A percentile compares a stretch with the other conserved stretches of the same genome.
These are phyloP conservation scores for Pythium sukuiense DNA, from an alignment of 352 stramenopile genomes.

Conservation along the genomic window DNA sequence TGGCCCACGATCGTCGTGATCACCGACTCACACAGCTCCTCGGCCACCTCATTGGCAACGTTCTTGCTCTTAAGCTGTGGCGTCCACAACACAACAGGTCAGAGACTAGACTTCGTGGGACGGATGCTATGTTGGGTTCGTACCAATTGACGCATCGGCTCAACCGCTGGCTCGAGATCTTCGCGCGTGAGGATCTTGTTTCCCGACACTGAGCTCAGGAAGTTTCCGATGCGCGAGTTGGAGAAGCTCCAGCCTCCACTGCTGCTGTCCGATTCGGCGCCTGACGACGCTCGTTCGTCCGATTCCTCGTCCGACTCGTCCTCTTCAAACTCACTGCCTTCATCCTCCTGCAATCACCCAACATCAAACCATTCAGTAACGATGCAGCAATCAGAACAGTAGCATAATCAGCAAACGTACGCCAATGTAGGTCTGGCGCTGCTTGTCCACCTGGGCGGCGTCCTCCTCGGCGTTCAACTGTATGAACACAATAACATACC, in stretches of 20 bases:
- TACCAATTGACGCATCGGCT: conserved; percentile 93
- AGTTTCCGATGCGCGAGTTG: conserved; percentile 77
- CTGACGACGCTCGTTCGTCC: conserved; percentile 43
- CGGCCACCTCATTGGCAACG: conserved; percentile 94
- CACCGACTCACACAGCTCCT: conserved; percentile 95
- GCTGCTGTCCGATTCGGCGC: conserved; percentile 65
- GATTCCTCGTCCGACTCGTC: conserved; percentile 75
- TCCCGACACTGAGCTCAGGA: conserved; percentile 80
- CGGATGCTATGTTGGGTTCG: neutral
- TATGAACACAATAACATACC: neutral
- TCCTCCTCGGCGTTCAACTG: conserved; percentile 73
- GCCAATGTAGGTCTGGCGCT: conserved; percentile 82
- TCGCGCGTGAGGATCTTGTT: conserved; percentile 92
- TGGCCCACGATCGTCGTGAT: conserved; percentile 93
- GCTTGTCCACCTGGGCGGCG: conserved; percentile 63
- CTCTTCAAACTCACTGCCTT: conserved; percentile 66
- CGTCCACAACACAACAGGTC: neutral
- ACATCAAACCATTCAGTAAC: neutral
- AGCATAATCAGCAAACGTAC: conserved; percentile 31
- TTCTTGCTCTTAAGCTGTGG: conserved; percentile 96
- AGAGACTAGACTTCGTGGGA: neutral
- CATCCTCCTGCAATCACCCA: conserved; percentile 45
- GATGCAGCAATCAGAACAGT: neutral
- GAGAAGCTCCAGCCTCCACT: conserved; percentile 76
- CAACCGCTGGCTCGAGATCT: conserved; percentile 92